Base-by-base conservation (phyloP, 148 eudicot species). In the Hydrangea macrophylla region DNA sequence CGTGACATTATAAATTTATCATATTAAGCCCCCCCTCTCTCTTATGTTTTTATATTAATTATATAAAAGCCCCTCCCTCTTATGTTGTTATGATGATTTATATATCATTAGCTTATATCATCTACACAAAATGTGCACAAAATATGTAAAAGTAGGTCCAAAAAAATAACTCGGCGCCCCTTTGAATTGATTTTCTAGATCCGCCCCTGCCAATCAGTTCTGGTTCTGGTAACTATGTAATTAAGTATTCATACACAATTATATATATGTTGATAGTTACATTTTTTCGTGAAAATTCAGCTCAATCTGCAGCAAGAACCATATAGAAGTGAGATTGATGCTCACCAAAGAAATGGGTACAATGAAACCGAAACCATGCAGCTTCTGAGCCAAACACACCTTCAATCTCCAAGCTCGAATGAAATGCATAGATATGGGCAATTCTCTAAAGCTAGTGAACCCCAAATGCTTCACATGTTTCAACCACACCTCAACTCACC, bases 341-440 rank as follows among this genome's bases (percentile, higher is more conserved):
- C 27, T n/a, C 26, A 67, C 59, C 70, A 69, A 62, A 78, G 74
- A 40, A 81, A 82, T 40, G 81, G 73, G 51, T 80, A 73, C 60
- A 76, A 74, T 60, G 88, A 83, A 64, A 82, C 73, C 1, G 82
- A 84, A 20, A 79, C 83, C 24, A 65, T 85, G 85, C 88, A 85
- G 58, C 85, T 85, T 40, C 79, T 78, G 6, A 83, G 85, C 80
- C 96, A 83, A 80, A 83, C 90, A 5, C 85, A 78, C 62, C 76
- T 82, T 22, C 83, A 83, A 36, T 81, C 92, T 17, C 83, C 86
- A 9, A 55, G 55, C 22, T 63, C 84, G 26, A 67, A 50, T 37
- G 77, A 63, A 48, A 28, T 59, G 12, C 76, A 61, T 7, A 37
- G 75, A 33, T 70, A 35, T 17, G 81, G 77, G 58, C 61, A 63